Evolutionary conservation across 352 stramenopile genomes (phyloP), one percentile per base, ranked within the genome.

Genomic region (Phytophthora syringae): DNA sequence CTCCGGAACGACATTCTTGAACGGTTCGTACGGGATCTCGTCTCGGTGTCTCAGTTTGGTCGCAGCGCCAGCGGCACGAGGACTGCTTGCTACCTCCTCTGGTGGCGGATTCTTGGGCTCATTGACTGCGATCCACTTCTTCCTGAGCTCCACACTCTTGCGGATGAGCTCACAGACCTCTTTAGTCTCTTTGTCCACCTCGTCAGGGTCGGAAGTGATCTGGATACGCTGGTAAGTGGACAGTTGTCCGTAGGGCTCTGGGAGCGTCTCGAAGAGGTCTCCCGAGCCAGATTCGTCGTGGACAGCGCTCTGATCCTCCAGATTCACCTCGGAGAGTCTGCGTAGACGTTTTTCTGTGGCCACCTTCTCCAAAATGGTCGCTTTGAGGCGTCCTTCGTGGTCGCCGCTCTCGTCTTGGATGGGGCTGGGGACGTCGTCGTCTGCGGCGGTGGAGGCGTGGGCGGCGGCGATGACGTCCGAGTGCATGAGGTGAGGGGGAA

Each of bases 161-260:
- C 83, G 82, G 56, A 96, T 85, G 45, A 90, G 78, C 36, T 88
- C 72, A 57, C 86, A 96, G 30, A 92, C 83, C 18, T 92, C 83
- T 43, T 83, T 86, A 0, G 84, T 91, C 65, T 96, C 88, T 51
- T 67, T 64, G 55, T 96, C 88, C 16, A 87, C 65, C 22, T 92
- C 80, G 40, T 89, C 86, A 20, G 84, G 76, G 5, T 68, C 53
- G 7, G 69, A 79, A 45, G 84, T 90, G 60, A 96, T 93, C 53
- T 91, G 54, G 51, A 96, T 92, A 48, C 85, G 85, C 65, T 94
- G 83, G 68, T 90, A 96, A 16, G 74, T 70, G 51, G 68, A 82
- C 36, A 78, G 30, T 52, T 94, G 70, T 1, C 79, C 80, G 70
- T 94, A 96, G 16, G 88, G 88, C 72, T 91, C 86, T 7, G 86